Evolutionary conservation across 345 rosid genomes (phyloP).

Genomic region (Odontarrhena argentea): DNA sequence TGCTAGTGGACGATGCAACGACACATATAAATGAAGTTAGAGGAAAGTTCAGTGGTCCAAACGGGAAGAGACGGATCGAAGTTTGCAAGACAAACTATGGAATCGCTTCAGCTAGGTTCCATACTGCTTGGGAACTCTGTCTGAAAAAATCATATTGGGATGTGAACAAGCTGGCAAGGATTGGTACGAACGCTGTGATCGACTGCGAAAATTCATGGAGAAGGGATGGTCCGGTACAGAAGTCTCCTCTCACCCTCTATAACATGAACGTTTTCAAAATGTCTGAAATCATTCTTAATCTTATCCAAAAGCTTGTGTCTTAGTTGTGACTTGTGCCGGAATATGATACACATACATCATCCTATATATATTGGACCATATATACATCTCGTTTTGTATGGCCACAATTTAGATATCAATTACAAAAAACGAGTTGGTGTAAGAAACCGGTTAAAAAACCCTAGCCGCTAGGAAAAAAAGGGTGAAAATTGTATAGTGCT

Average conservation of each 20-base stretch:
- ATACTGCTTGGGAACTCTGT: background rate
- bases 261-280: too few relatives aligned
- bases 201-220: slow-evolving; percentile 6
- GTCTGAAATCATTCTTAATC: too few relatives aligned
- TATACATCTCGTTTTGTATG: too few relatives aligned
- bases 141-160: background rate
- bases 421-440: too few relatives aligned
- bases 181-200: background rate
- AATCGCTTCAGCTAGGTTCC: background rate
- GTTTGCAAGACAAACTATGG: background rate
- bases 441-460: too few relatives aligned
- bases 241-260: background rate
- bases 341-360: too few relatives aligned
- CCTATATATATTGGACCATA: too few relatives aligned
- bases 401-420: too few relatives aligned
- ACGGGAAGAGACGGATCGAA: background rate
- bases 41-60: background rate
- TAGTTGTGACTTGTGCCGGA: too few relatives aligned
- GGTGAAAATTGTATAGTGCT: too few relatives aligned
- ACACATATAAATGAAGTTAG: background rate
- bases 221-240: background rate
- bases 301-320: too few relatives aligned
- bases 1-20: background rate
- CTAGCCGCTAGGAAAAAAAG: too few relatives aligned
- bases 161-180: background rate